Evolutionary conservation across 805 yeast species (phyloP), one percentile per base, ranked within the genome.

Genomic region (Nakazawaea populi): DNA sequence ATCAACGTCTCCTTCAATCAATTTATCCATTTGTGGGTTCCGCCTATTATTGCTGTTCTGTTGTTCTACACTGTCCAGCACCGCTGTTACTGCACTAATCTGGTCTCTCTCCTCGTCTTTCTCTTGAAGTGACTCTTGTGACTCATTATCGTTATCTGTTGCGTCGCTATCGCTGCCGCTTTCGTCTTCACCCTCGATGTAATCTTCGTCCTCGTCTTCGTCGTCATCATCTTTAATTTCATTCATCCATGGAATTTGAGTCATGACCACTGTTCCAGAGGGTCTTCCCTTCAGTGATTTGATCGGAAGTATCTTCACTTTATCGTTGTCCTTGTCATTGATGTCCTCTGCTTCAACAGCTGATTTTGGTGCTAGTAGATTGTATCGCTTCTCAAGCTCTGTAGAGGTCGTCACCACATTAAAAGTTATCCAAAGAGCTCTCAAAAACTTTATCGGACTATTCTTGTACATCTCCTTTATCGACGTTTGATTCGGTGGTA

Each of bases 181-280:
- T 12, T 47, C 47, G 14, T 42, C 49, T 28, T 35, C 49, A 4
- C 27, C 46, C 10, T 42, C 53, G 24, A 12, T 44, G 9, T 37
- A 24, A 38, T 42, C 50, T 6, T 51, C 47, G 31, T 46, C 49
- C 12, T 46, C 49, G 18, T 58, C 64, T 48, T 63, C 64, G 43
- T 62, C 68, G 46, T 64, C 58, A 49, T 62, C 57, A 44, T 49
- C 52, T 37, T 48, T 42, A 29, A 54, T 44, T 31, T 50, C 52
- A 36, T 45, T 37, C 7, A 36, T 7, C 50, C 49, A 46, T 2
- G 43, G 35, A 29, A 47, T 44, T n/a, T 12, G 18, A 6, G 45
- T 44, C 54, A 51, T 47, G 11, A 47, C 44, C 43, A 46, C 28
- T 3, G 36, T 46, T 32, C 34, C 28, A 4, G 48, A 32, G 9